These are phyloP conservation scores for Aspergillus sp. DNA, from an alignment of 2,329 filamentous ascomycete genomes.

Conservation along the genomic window DNA sequence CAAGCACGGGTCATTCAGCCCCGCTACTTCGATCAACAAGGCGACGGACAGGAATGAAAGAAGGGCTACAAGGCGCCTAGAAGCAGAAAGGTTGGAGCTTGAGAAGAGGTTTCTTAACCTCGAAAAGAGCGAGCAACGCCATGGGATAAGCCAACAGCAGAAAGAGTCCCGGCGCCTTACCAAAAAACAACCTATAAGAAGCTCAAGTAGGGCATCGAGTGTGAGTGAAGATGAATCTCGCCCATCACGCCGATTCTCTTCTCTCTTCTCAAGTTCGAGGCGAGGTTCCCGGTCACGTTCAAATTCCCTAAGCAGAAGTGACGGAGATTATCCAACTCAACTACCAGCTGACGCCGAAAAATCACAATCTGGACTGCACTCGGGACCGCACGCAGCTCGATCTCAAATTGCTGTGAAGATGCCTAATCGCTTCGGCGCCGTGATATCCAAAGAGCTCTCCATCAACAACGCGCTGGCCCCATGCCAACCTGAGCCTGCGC, in stretches of 20 bases:
- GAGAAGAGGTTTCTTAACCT: constrained; percentile 26
- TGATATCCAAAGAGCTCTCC: constrained; percentile 34
- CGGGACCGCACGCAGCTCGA: constrained; percentile 10
- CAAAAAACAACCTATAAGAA: constrained; percentile 38
- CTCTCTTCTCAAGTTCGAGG: constrained; percentile 31
- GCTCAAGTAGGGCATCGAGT: constrained; percentile 35
- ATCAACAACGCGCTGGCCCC: constrained; percentile 23
- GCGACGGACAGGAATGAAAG: constrained; percentile 28
- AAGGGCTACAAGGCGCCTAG: constrained; percentile 34
- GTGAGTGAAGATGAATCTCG: constrained; percentile 29
- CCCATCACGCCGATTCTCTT: constrained; percentile 28
- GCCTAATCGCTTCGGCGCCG: constrained; percentile 33
- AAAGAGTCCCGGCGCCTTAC: constrained; percentile 34
- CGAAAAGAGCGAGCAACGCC: constrained; percentile 27
- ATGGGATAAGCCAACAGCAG: constrained; percentile 18
- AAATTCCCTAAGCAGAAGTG: constrained; percentile 27
- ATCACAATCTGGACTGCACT: constrained; percentile 8
- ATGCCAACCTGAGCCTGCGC: constrained; percentile 13
- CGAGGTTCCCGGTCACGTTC: constrained; percentile 32
- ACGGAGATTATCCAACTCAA: constrained; percentile 10
- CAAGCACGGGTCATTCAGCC: constrained; percentile 18
- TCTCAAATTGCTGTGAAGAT: constrained; percentile 28
- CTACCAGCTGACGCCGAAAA: constrained; percentile 1
- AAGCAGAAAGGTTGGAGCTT: constrained; percentile 35
- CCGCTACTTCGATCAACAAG: constrained; percentile 25